phyloP scores from a whole-genome alignment of 306 rosid genomes.

The Acmispon strigosus region DNA sequence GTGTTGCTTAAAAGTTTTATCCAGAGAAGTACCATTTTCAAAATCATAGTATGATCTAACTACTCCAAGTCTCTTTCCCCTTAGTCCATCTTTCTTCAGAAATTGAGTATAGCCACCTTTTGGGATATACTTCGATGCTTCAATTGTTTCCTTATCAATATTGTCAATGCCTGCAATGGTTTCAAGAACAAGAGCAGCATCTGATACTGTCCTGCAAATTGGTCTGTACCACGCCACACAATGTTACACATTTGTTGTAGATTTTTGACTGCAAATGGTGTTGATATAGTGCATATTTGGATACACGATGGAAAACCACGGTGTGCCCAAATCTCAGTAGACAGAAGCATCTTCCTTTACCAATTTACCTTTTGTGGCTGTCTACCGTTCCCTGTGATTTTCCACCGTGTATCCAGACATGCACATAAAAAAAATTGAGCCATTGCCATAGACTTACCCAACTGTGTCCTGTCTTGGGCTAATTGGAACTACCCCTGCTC shows the following conservation, averaged over 20 bases:
- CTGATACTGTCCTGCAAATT: slow-evolving; percentile 59
- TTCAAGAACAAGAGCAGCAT: slow-evolving; percentile 59
- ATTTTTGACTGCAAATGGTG: background rate
- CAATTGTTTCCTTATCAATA: slow-evolving; percentile 33
- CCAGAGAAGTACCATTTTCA: slow-evolving; percentile 6
- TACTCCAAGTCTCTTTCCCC: slow-evolving; percentile 62
- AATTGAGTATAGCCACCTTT: slow-evolving; percentile 50
- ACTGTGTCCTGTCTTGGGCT: slow-evolving; percentile 55
- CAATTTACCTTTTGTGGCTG: too few relatives aligned
- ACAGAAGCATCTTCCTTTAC: too few relatives aligned
- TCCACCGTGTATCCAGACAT: too few relatives aligned
- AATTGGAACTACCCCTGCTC: slow-evolving; percentile 64
- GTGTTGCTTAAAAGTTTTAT: slow-evolving; percentile 33
- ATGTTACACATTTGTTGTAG: background rate
- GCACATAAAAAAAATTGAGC: background rate
- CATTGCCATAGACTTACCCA: slow-evolving; percentile 35
- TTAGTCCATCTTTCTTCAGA: slow-evolving; percentile 40
- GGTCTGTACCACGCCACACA: slow-evolving; percentile 34
- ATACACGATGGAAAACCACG: too few relatives aligned
- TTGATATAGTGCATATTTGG: too few relatives aligned
- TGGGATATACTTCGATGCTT: slow-evolving; percentile 46
- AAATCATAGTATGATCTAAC: slow-evolving; percentile 20
- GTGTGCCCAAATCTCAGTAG: too few relatives aligned
- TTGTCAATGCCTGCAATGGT: slow-evolving; percentile 44
- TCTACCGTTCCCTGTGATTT: too few relatives aligned